Base-by-base conservation (phyloP, 164 flowering plant species). In the Aristolochia fimbriata region DNA sequence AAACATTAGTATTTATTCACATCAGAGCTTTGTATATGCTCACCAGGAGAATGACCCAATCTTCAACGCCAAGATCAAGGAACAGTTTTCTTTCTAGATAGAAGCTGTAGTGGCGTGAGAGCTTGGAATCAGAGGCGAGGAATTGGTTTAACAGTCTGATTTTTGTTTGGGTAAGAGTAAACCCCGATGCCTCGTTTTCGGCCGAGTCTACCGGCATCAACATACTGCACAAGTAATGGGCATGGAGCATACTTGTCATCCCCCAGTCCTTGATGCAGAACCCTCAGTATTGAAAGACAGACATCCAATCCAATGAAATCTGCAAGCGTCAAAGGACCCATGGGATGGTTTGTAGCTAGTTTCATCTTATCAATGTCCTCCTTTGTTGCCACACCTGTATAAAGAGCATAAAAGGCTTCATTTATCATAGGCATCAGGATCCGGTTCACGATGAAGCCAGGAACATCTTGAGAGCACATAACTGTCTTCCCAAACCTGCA, bases 341-440 rank as follows among this genome's bases (percentile, higher is more conserved):
- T 90, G n/a, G 93, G 96, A 63, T 93, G 99, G 70, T 88, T 90
- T 47, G 97, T 90, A 17, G 97, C 97, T 48, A 90, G 80, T 69
- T 93, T 93, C 99, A 93, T 90, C 48, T 91, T 53, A 61, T 93
- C 99, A 47, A 90, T 90, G 71, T 90, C 96, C 68, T 93, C 96
- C 77, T 86, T 88, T 3, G 96, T 81, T 63, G 97, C 97, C 55
- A 90, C 99, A 22, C 96, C 95, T 21, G 92, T 85, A 61, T 86
- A 85, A 22, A 93, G 85, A 6, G 93, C 61, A 47, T 67, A 71
- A 74, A 93, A 88, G 53, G 99, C 97, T 78, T 88, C 99, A 59
- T 93, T 93, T 45, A 93, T 88, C 96, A 93, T 88, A 21, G 99
- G 96, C 96, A 93, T 93, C 23, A 93, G 75, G 62, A 93, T 83